Percentiles rank a stretch among this genome's conserved stretches.
phyloP scores from a whole-genome alignment of 2,329 filamentous ascomycete species.

The Monosporascus sp. region DNA sequence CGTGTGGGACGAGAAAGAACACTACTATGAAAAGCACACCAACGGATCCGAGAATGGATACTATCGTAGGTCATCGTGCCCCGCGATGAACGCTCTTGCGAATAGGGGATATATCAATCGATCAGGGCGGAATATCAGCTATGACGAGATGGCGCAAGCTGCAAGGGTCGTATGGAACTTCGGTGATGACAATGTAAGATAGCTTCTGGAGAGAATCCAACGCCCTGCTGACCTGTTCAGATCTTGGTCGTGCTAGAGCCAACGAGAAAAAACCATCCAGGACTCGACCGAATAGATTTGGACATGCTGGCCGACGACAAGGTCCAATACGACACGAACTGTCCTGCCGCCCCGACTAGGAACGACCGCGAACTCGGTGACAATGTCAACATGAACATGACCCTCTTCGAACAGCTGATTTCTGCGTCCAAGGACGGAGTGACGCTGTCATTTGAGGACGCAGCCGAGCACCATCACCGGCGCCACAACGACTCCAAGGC shows the following conservation, averaged over 20 bases:
- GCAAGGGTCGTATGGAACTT: no score
- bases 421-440: conserved; percentile 2
- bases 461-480: conserved; percentile 5
- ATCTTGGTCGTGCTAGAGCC: conserved; percentile 1
- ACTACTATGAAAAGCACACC: no score
- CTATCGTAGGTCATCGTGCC: no score
- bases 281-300: conserved; percentile 1
- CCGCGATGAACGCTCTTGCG: no score
- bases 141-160: no score
- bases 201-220: no score
- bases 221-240: no score
- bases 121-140: no score
- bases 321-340: conserved; percentile 4
- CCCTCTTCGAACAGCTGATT: conserved; percentile 2
- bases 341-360: conserved; percentile 2
- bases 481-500: conserved; percentile 4
- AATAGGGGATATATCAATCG: no score
- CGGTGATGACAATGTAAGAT: no score
- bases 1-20: no score
- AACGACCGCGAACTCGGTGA: conserved; percentile 3
- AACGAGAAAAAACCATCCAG: conserved; percentile 1
- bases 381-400: conserved; percentile 4
- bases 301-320: conserved; percentile 2
- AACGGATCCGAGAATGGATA: no score
- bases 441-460: conserved; percentile 2